Evolutionary conservation across 495 filamentous ascomycete genomes (phyloP).

Genomic region (Cryomyces antarcticus): DNA sequence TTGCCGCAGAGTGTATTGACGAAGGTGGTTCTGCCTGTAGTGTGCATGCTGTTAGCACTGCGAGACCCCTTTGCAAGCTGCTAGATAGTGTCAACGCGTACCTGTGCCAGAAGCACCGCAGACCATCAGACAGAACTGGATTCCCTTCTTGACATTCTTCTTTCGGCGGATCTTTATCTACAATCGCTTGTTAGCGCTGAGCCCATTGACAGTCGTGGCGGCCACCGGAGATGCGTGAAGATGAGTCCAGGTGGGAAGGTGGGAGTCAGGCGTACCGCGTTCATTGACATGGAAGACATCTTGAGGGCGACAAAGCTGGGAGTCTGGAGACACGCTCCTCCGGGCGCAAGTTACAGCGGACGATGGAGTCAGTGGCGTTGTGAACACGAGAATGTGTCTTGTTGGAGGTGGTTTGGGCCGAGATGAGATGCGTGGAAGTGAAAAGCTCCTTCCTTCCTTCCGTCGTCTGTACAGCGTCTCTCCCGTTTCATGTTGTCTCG

Average conservation of each 20-base stretch:
- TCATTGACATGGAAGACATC: constrained; percentile 4
- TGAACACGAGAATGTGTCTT: background rate
- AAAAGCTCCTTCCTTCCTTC: too few relatives aligned
- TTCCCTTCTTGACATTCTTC: constrained; percentile 99
- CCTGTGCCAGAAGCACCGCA: constrained; percentile 96
- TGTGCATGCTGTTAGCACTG: background rate
- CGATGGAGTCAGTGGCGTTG: background rate
- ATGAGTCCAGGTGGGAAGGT: background rate
- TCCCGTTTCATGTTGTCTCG: too few relatives aligned
- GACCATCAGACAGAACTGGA: constrained; percentile 99
- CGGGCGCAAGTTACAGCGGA: background rate
- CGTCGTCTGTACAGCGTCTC: too few relatives aligned
- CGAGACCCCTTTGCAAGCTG: background rate
- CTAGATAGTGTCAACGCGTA: constrained; percentile 19
- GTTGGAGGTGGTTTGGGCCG: background rate
- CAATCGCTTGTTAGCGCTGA: background rate
- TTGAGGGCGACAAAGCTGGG: background rate
- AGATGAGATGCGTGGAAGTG: too few relatives aligned
- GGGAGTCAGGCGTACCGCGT: constrained; percentile 1
- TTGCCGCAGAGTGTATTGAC: constrained; percentile 98
- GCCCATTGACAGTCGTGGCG: background rate
- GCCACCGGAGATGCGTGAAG: constrained; percentile 3
- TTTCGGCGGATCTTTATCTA: constrained; percentile 81
- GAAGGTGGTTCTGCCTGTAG: constrained; percentile 82
- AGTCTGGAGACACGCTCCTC: background rate